Evolutionary conservation across 192 early-diverging fungal species (phyloP).

Genomic region (Coemansia sp.): DNA sequence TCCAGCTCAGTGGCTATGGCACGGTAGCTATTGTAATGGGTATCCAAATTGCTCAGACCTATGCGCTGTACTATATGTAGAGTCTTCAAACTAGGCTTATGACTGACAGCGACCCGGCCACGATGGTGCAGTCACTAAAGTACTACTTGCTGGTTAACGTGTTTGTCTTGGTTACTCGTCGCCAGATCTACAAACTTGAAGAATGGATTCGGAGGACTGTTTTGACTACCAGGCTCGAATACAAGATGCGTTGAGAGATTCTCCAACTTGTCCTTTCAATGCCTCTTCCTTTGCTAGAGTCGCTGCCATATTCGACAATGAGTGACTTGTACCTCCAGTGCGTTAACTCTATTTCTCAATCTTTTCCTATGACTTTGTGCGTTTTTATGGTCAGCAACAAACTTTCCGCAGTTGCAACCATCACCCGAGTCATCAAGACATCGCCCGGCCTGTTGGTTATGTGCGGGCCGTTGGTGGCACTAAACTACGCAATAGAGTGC

Average conservation of each 20-base stretch:
- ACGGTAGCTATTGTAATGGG: slow-evolving; percentile 7
- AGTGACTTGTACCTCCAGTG: not conserved
- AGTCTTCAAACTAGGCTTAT: slow-evolving; percentile 23
- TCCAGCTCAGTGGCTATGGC: slow-evolving; percentile 23
- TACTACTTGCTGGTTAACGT: slow-evolving; percentile 32
- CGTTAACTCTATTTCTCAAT: no score
- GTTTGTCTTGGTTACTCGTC: not conserved
- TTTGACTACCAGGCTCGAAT: slow-evolving; percentile 10
- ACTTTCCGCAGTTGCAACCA: not conserved
- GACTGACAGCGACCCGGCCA: slow-evolving; percentile 28
- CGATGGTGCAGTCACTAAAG: slow-evolving; percentile 25
- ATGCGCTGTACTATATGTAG: slow-evolving; percentile 18
- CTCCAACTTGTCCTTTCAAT: slow-evolving; percentile 4
- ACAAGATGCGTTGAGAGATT: not conserved
- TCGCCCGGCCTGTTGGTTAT: not conserved
- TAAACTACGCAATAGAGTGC: not conserved
- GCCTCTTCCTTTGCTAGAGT: slow-evolving; percentile 18
- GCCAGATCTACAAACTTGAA: slow-evolving; percentile 6
- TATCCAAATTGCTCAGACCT: slow-evolving; percentile 9
- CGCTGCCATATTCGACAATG: not conserved
- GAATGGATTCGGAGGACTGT: not conserved
- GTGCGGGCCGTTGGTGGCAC: not conserved
- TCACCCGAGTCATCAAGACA: slow-evolving; percentile 5
- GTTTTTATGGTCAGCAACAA: not conserved
- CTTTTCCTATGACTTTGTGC: not conserved